A percentile compares a stretch with the other conserved stretches of the same genome.
Evolutionary conservation across 176 grass and related monocot genomes (phyloP).

Genomic region (Luzula sylvatica): DNA sequence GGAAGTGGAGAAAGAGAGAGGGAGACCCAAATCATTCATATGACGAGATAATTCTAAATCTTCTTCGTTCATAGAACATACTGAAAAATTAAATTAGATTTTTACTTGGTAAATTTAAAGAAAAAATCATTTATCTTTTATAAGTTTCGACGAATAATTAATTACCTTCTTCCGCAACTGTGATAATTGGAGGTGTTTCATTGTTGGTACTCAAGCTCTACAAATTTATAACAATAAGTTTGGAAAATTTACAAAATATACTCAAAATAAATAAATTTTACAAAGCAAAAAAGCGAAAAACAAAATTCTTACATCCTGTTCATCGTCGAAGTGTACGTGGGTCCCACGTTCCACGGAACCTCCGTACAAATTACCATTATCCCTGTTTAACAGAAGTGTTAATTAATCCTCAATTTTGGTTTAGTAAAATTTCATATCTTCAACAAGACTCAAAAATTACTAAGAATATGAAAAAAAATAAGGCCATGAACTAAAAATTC

Average conservation of each 20-base stretch:
- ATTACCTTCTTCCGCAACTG: slow-evolving; percentile 5
- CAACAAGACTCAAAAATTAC: background rate
- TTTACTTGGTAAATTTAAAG: too few relatives aligned
- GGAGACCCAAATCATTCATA: slow-evolving; percentile 88
- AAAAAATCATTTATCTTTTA: background rate
- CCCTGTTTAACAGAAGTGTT: slow-evolving; percentile 42
- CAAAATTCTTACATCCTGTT: slow-evolving; percentile 6
- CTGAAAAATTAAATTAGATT: background rate
- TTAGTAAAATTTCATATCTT: background rate
- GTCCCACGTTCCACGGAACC: background rate
- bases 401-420: background rate
- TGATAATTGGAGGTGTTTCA: slow-evolving; percentile 7
- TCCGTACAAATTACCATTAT: slow-evolving; percentile 29
- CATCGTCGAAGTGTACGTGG: slow-evolving; percentile 5
- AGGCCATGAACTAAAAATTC: background rate
- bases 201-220: slow-evolving; percentile 5
- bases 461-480: background rate
- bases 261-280: background rate
- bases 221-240: slow-evolving; percentile 8
- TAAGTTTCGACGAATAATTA: slow-evolving; percentile 18
- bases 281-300: background rate
- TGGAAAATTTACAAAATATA: background rate
- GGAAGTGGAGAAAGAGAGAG: slow-evolving; percentile 70
- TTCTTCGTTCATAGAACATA: slow-evolving; percentile 24
- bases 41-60: slow-evolving; percentile 65